phyloP scores from a whole-genome alignment of 1,139 yeast species.

The Protomyces inundatus region DNA sequence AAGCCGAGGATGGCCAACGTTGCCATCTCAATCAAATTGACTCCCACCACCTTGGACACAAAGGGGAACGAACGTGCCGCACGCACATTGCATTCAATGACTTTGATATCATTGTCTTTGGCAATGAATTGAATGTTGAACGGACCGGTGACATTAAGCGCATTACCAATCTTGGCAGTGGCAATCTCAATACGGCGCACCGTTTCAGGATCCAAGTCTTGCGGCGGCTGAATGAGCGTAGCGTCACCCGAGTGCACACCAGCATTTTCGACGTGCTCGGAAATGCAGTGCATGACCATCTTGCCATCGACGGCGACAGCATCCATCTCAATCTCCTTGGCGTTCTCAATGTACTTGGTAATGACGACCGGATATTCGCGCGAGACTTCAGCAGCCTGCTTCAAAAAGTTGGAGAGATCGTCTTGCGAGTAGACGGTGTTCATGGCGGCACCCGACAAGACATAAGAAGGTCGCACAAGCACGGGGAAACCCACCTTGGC shows the following conservation, averaged over 20 bases:
- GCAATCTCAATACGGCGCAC: conserved; percentile 88
- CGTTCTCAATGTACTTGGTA: conserved; percentile 94
- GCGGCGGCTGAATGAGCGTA: conserved; percentile 94
- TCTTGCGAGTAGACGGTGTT: conserved; percentile 87
- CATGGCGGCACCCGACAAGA: conserved; percentile 98
- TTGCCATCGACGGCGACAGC: conserved; percentile 96
- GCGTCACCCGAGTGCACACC: conserved; percentile 99
- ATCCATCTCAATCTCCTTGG: conserved; percentile 98
- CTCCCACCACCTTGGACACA: conserved; percentile 95
- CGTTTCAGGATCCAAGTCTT: conserved; percentile 87
- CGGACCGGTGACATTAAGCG: conserved; percentile 96
- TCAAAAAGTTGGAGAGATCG: conserved; percentile 79
- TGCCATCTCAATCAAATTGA: conserved; percentile 95
- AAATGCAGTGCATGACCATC: conserved; percentile 93
- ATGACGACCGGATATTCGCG: conserved; percentile 97
- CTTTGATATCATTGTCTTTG: conserved; percentile 87
- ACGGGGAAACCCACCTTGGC: conserved; percentile 91
- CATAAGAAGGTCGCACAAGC: conserved; percentile 95
- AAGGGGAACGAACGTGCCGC: conserved; percentile 99
- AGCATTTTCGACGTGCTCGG: conserved; percentile 98
- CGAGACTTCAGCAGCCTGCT: conserved; percentile 94
- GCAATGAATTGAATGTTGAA: conserved; percentile 95
- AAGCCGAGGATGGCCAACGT: conserved; percentile 91
- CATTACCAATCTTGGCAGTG: conserved; percentile 92
- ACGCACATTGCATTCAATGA: conserved; percentile 96